Evolutionary conservation across 73 alveolate genomes (phyloP).

Genomic region (Tetrahymena thermophila): DNA sequence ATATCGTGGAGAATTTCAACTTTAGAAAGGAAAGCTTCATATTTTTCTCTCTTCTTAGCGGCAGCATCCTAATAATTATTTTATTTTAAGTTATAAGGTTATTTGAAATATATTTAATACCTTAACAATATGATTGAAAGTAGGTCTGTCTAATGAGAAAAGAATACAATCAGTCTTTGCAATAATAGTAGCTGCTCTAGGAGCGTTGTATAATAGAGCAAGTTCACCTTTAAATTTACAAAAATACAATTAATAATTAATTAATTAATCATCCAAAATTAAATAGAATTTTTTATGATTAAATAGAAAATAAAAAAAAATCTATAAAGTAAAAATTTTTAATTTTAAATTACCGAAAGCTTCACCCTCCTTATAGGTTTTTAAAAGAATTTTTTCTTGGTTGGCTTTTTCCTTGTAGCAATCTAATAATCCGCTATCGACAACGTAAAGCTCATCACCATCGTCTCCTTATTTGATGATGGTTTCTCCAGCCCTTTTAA

Average conservation of each 20-base stretch:
- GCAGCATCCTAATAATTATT: constrained; percentile 55
- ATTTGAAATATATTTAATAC: not conserved
- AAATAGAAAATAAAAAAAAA: not conserved
- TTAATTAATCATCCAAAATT: not conserved
- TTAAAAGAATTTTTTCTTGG: constrained; percentile 30
- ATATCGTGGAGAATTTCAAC: constrained; percentile 65
- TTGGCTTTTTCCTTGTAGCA: constrained; percentile 52
- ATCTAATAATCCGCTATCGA: constrained; percentile 75
- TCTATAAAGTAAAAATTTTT: not conserved
- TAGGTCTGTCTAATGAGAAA: constrained; percentile 84
- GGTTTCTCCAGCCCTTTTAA: constrained; percentile 18
- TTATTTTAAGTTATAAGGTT: not conserved
- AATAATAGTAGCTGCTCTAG: constrained; percentile 84
- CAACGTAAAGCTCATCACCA: constrained; percentile 87
- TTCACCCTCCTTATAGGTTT: constrained; percentile 61
- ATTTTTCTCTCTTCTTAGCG: constrained; percentile 73
- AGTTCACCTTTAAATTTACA: constrained; percentile 70
- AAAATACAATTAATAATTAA: constrained; percentile 24
- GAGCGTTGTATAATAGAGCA: constrained; percentile 85
- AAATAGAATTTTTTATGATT: not conserved
- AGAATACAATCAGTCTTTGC: constrained; percentile 63
- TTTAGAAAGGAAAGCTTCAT: constrained; percentile 63
- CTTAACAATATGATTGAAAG: constrained; percentile 85
- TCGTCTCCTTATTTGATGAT: constrained; percentile 88
- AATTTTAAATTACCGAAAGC: constrained; percentile 36